Percentiles rank a stretch among this genome's conserved stretches.
phyloP scores from a whole-genome alignment of 305 asterid genomes.

The Stenogyne calaminthoides region DNA sequence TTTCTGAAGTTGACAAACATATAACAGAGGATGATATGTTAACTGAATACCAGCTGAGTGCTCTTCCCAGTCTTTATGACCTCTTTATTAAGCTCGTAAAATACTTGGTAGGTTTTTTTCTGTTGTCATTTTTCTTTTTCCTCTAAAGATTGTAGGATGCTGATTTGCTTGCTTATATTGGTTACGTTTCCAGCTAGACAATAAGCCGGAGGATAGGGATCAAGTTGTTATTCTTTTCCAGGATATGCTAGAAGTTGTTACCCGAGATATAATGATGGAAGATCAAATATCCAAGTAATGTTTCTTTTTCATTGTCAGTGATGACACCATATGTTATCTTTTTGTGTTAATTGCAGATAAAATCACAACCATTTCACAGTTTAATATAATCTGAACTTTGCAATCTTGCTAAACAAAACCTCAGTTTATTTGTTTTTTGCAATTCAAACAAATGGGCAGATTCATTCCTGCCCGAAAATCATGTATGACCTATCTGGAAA shows the following conservation, averaged over 20 bases:
- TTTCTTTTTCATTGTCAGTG: constrained; percentile 16
- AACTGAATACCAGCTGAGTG: constrained; percentile 67
- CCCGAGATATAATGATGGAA: constrained; percentile 87
- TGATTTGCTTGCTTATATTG: constrained; percentile 17
- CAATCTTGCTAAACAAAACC: no score
- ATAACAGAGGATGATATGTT: constrained; percentile 56
- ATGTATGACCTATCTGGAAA: no score
- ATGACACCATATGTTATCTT: constrained; percentile 16
- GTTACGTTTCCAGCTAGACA: constrained; percentile 58
- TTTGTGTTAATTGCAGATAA: no score
- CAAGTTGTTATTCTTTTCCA: constrained; percentile 91
- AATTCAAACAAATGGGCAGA: no score
- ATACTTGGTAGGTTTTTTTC: constrained; percentile 63
- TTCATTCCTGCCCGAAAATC: no score
- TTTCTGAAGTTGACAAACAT: constrained; percentile 81
- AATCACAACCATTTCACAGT: no score
- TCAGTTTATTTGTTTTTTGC: no score
- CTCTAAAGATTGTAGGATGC: constrained; percentile 9
- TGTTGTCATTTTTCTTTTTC: constrained; percentile 14
- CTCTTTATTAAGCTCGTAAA: constrained; percentile 83
- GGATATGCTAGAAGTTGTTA: constrained; percentile 91
- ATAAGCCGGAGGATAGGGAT: constrained; percentile 83
- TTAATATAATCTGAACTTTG: no score
- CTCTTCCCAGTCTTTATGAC: constrained; percentile 84
- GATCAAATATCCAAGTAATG: constrained; percentile 75